A percentile compares a stretch with the other conserved stretches of the same genome.
Conservation (phyloP, 1,139 yeast species). For the Candida sp. region DNA sequence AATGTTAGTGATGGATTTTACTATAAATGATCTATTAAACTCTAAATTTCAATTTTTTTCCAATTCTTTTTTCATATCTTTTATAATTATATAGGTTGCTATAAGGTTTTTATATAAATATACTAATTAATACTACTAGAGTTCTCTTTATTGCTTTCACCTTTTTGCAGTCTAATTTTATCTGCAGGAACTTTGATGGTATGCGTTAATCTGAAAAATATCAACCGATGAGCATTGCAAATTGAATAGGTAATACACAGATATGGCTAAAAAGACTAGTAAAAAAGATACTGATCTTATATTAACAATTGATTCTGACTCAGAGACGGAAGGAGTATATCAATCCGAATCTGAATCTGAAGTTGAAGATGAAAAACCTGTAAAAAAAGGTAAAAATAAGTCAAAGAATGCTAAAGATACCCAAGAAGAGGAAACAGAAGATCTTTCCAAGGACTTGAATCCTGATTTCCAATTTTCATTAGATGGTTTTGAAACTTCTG, state of each 20-base stretch:
- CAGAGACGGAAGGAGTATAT: conserved; percentile 53
- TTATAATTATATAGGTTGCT: not conserved
- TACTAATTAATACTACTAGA: not conserved
- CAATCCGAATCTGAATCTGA: conserved; percentile 25
- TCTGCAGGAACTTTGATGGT: not conserved
- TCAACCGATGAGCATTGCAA: conserved; percentile 1
- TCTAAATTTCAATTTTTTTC: not conserved
- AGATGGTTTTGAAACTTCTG: conserved; percentile 51
- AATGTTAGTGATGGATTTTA: conserved; percentile 39
- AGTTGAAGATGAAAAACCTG: conserved; percentile 13
- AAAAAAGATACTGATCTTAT: conserved; percentile 21
- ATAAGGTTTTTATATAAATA: not conserved
- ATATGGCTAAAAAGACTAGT: conserved; percentile 5
- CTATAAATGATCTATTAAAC: conserved; percentile 23
- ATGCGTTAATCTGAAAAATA: not conserved
- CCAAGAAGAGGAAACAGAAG: conserved; percentile 28
- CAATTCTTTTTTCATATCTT: not conserved
- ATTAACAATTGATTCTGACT: conserved; percentile 56
- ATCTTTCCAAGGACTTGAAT: conserved; percentile 52
- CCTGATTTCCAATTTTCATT: conserved; percentile 69
- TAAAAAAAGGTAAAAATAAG: conserved; percentile 12
- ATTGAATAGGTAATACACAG: not conserved
- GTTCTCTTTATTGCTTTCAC: not conserved
- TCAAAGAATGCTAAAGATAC: conserved; percentile 20
- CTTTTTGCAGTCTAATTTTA: not conserved